These are phyloP conservation scores for Pseudozyma sp. DNA, from an alignment of 1,284 basidiomycete genomes.

Conservation along the genomic window DNA sequence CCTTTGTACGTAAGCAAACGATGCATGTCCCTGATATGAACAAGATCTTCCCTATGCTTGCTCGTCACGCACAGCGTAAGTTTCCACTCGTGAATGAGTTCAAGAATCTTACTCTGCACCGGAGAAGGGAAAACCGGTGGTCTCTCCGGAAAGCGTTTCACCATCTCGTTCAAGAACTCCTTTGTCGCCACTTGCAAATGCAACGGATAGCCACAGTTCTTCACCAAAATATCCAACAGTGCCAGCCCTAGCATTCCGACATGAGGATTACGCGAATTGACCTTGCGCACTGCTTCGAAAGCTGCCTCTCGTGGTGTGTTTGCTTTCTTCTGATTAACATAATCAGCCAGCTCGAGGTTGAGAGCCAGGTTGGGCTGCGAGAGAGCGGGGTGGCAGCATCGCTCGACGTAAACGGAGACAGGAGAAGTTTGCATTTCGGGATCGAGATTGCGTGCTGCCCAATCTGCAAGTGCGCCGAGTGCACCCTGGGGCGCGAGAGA, in stretches of 20 bases:
- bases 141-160: slow-evolving; percentile 95
- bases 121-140: slow-evolving; percentile 94
- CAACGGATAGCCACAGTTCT: slow-evolving; percentile 94
- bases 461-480: slow-evolving; percentile 54
- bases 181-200: slow-evolving; percentile 99
- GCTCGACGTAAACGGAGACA: slow-evolving; percentile 70
- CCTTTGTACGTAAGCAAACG: slow-evolving; percentile 91
- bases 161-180: slow-evolving; percentile 98
- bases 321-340: slow-evolving; percentile 93
- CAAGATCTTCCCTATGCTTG: slow-evolving; percentile 95
- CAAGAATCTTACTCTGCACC: slow-evolving; percentile 92
- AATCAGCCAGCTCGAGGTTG: slow-evolving; percentile 92
- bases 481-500: slow-evolving; percentile 46
- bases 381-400: slow-evolving; percentile 88
- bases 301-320: slow-evolving; percentile 95
- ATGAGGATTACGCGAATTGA: slow-evolving; percentile 91
- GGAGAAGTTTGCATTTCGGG: slow-evolving; percentile 51
- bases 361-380: slow-evolving; percentile 90
- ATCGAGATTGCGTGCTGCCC: slow-evolving; percentile 60
- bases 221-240: slow-evolving; percentile 91
- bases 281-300: slow-evolving; percentile 81
- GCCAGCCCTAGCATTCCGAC: slow-evolving; percentile 80
- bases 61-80: slow-evolving; percentile 89
- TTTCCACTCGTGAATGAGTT: slow-evolving; percentile 95
- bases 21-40: slow-evolving; percentile 98